Base-by-base conservation (phyloP, 2,329 filamentous ascomycete genomes). In the Sporothrix protearum region DNA sequence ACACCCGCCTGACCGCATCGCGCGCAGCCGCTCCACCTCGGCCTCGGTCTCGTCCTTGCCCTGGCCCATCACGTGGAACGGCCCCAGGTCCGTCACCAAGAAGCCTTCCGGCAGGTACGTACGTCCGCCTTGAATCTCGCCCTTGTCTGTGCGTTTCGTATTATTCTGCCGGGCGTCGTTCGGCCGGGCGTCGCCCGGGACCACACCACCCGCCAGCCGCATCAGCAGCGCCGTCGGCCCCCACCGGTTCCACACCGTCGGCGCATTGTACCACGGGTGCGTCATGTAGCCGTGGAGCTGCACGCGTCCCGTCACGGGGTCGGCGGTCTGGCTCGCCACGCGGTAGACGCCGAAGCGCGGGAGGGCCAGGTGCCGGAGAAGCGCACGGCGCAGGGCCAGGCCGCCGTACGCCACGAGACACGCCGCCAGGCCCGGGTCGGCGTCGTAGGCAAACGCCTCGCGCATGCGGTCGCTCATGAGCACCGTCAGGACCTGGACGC, bases 401-500 rank as follows among this genome's bases (percentile, higher is more conserved):
- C 85, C 75, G 0, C 77, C 75, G 49, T 86, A 83, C 9, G 88
- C 82, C 0, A 86, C 61, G 3, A 78, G 75, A 6, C 77, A 78
- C 9, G 80, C 79, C 3, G 72, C 39, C 36, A 83, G 75, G 25
- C 81, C 78, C 0, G 85, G 84, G 33, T 84, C 82, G 0, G 82
- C 80, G 14, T 83, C 80, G 14, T 83, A 82, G 55, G 83, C 85
- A 83, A 93, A 92, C 0, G 90, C 88, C 67, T 83, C 84, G 19
- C 91, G 83, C 64, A 92, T 80, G 14, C 87, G 84, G 30, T 89
- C 85, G 30, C 89, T 89, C 85, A 93, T 87, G 69, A 92, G 79
- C 10, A 87, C 85, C 45, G 84, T 83, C 8, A 90, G 81, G 36
- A 86, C 80, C 64, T 88, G 82, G 36, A 82, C 77, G 0, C 82